Evolutionary conservation across 176 grass and related monocot genomes (phyloP), one percentile per base, ranked within the genome.

Genomic region (Oryza meridionalis): DNA sequence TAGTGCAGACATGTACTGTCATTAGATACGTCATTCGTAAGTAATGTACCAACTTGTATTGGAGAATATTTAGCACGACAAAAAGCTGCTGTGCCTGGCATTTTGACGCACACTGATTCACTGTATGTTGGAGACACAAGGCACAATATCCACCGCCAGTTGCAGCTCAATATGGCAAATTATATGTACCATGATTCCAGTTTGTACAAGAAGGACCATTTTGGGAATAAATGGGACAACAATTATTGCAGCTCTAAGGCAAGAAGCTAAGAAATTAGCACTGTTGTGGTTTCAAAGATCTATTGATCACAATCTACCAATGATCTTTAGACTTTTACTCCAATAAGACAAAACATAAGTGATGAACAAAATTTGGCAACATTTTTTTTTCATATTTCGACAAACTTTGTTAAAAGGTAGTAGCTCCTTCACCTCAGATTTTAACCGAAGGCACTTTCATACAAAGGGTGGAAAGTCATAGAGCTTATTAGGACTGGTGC

Each of bases 141-240:
- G 33, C 45, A 78, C 75, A 83, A 73, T 72, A 38, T 72, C 80
- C 67, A 78, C 67, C 67, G 33, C 78, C 73, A 78, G 79, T 61
- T 82, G 51, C 65, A 77, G 40, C 11, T 4, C 53, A 83, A 31
- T 51, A 53, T 2, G 1, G 82, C 11, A 25, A 82, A 43, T 78
- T 83, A 65, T 83, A 22, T 53, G 74, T 83, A 88, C 43, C 12
- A 67, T 55, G 80, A 78, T 83, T 83, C 75, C 33, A 66, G 33
- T 73, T 55, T 44, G 11, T 44, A 65, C 40, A 84, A 59, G 69
- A 79, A 59, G 69, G 31, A 59, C 62, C 32, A 45, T 35, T 67
- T 84, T 72, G 1, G 32, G 6, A 79, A 79, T 19, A 77, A 9
- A 26, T 2, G n/a, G 29, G 9, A 17, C 11, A 7, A 82, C 25